A percentile compares a stretch with the other conserved stretches of the same genome.
These are phyloP conservation scores for Skeletonema tropicum DNA, from an alignment of 108 stramenopile genomes.

Conservation along the genomic window DNA sequence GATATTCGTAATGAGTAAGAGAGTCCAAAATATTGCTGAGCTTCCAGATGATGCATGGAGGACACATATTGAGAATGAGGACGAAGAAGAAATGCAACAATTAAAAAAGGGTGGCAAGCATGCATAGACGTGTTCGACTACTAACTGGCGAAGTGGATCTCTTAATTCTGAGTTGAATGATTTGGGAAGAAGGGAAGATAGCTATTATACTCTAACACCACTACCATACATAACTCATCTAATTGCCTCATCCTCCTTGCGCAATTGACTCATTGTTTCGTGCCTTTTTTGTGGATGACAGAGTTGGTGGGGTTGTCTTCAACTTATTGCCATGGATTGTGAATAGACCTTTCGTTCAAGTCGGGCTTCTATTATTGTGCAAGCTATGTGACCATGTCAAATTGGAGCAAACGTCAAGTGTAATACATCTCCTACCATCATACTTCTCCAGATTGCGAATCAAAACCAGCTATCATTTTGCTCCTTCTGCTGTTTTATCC, in stretches of 20 bases:
- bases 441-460: not conserved
- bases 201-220: not conserved
- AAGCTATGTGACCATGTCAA: too few species aligned
- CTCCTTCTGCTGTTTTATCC: conserved; percentile 75
- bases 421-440: not conserved
- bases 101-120: conserved; percentile 36
- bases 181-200: not conserved
- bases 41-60: conserved; percentile 89
- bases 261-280: not conserved
- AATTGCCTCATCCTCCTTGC: too few species aligned
- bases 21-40: conserved; percentile 62
- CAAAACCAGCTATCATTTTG: conserved; percentile 74
- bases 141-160: not conserved
- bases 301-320: not conserved
- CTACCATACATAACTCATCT: not conserved
- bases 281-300: not conserved
- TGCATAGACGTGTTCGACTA: not conserved
- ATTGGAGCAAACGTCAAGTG: too few species aligned
- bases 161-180: too few species aligned
- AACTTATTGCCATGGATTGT: not conserved
- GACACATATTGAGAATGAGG: conserved; percentile 74
- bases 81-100: conserved; percentile 35
- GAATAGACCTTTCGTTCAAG: not conserved
- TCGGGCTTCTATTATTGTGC: too few species aligned
- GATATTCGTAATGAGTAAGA: conserved; percentile 68